Base-by-base conservation (phyloP, 2,329 filamentous ascomycete species). In the Colletotrichum agaves region DNA sequence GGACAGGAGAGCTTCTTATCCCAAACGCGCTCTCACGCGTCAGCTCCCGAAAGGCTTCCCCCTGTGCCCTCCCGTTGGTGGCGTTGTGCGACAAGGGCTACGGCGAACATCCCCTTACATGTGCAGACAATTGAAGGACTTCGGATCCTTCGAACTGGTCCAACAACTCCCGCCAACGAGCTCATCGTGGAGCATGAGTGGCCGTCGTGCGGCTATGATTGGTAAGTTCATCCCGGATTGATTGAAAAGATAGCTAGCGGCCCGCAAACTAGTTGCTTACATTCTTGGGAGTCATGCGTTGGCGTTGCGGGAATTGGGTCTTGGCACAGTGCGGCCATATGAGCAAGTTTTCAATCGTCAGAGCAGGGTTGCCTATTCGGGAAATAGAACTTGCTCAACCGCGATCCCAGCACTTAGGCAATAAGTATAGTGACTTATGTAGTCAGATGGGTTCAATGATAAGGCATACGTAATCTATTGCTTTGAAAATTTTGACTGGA, bases 341-440 rank as follows among this genome's bases (percentile, higher is more conserved):
- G 64, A 67, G 64, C 58, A 61, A 21, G 58, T 61, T 61, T 61
- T 33, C 17, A 1, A 17, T 19, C 46, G 21, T 3, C 1, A 43
- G 47, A 52, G 7, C 46, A 47, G 13, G 12, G 64, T 64, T 67
- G 35, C 53, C 53, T 2, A 4, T 35, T 44, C 53, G 35, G 61
- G 61, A 55, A 52, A 52, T 44, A 46, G 58, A 64, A 59, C 46
- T 56, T 67, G 64, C 64, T 67, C 61, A 64, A 52, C 53, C 37
- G 53, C 13, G 13, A 27, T 35, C 8, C 33, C 44, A 31, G 53
- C 13, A 33, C 35, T 53, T 11, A 27, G 31, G 44, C 19, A 17
- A 6, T 7, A 55, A 41, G 53, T 59, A 67, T 3, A 35, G 61
- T 59, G 39, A 64, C 61, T 33, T 63, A 5, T n/a, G 11, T 8